These are phyloP conservation scores for Ceratobasidium sp. DNA, from an alignment of 1,284 basidiomycete genomes.

Conservation along the genomic window DNA sequence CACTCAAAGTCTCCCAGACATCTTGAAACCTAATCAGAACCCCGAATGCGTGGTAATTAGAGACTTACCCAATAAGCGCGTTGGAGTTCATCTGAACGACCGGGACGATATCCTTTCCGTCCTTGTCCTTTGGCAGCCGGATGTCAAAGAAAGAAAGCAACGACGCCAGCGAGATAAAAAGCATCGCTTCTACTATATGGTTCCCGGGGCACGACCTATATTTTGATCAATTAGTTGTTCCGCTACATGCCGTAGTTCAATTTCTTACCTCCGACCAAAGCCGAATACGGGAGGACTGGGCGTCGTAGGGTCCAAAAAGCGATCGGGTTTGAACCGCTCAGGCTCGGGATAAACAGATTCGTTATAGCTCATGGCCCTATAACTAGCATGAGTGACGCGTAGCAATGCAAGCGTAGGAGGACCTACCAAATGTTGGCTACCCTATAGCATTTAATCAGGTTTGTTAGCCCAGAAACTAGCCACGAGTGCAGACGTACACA, in stretches of 20 bases:
- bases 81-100: neutral
- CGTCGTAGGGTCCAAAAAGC: slow-evolving; percentile 33
- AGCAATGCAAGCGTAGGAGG: neutral
- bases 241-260: neutral
- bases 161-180: slow-evolving; percentile 11
- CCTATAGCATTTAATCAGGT: neutral
- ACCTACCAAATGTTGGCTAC: neutral
- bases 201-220: slow-evolving; percentile 8
- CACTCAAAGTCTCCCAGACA: neutral
- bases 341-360: slow-evolving; percentile 37
- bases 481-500: slow-evolving; percentile 23
- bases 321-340: slow-evolving; percentile 35
- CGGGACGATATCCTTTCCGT: neutral
- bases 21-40: neutral
- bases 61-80: neutral
- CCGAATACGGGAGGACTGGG: slow-evolving; percentile 12
- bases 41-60: neutral
- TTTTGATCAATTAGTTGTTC: neutral
- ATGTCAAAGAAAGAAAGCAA: slow-evolving; percentile 10
- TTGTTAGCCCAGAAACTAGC: neutral
- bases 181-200: slow-evolving; percentile 19
- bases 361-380: slow-evolving; percentile 34
- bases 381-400: neutral
- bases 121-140: neutral
- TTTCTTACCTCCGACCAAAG: slow-evolving; percentile 1